Evolutionary conservation across 1,284 basidiomycete species (phyloP).

Genomic region (Athelia sp.): DNA sequence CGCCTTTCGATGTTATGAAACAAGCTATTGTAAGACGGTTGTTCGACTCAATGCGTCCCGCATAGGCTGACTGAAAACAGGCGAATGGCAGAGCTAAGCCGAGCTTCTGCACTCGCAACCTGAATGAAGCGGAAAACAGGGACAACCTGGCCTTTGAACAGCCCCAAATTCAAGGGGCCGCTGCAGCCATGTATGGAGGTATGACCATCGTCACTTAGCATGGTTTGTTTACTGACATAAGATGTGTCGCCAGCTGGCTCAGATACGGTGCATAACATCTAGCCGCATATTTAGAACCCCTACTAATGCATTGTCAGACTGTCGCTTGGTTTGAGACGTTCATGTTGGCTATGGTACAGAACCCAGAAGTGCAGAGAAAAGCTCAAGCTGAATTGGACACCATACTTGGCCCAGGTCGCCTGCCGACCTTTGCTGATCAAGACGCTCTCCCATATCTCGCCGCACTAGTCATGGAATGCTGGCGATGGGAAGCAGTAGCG

Average conservation of each 20-base stretch:
- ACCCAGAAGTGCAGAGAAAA: conserved; percentile 15
- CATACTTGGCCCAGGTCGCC: conserved; percentile 13
- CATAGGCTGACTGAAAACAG: background rate
- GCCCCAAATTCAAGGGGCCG: conserved; percentile 15
- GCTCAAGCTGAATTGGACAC: conserved; percentile 16
- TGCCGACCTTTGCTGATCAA: conserved; percentile 16
- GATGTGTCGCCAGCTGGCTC: conserved; percentile 18
- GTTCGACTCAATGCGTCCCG: background rate
- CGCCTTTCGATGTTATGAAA: background rate
- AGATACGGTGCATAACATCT: conserved; percentile 15
- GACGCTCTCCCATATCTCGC: conserved; percentile 14
- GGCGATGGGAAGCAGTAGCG: conserved; percentile 18
- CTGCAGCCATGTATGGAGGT: conserved; percentile 14
- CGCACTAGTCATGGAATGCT: conserved; percentile 15
- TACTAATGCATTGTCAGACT: conserved; percentile 20
- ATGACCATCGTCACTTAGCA: background rate
- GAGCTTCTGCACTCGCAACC: background rate
- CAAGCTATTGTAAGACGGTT: background rate
- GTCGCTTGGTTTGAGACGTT: conserved; percentile 32
- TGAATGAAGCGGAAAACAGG: conserved; percentile 1
- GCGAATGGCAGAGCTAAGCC: background rate
- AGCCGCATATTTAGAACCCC: background rate
- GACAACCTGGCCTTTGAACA: background rate
- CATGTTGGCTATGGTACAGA: conserved; percentile 20
- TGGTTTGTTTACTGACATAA: conserved; percentile 6